phyloP scores from a whole-genome alignment of 371 early-diverging fungal genomes.

The Lichtheimia ramosa region DNA sequence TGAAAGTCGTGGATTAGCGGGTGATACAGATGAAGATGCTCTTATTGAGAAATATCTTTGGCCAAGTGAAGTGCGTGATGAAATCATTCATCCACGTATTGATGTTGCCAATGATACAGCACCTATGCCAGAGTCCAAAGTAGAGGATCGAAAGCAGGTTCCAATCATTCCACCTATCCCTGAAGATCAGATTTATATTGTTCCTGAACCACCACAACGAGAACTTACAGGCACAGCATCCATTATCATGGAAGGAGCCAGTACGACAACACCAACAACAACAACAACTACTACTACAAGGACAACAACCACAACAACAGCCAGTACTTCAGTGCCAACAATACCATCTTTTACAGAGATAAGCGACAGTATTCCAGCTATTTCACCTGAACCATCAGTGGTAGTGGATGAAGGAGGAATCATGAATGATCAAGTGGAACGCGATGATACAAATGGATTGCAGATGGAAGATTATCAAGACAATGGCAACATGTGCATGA shows the following conservation, averaged over 20 bases:
- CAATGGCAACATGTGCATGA: no score
- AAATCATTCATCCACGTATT: slow-evolving; percentile 33
- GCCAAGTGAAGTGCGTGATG: slow-evolving; percentile 43
- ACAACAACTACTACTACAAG: no score
- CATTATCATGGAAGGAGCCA: not conserved
- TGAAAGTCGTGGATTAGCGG: slow-evolving; percentile 42
- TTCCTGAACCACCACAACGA: not conserved
- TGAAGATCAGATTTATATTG: not conserved
- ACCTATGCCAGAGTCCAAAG: slow-evolving; percentile 12
- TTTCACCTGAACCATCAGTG: not conserved
- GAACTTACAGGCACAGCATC: not conserved
- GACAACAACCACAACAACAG: not conserved
- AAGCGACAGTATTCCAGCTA: not conserved
- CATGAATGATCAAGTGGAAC: no score
- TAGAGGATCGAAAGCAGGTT: slow-evolving; percentile 7
- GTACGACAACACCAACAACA: not conserved
- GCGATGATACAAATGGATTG: no score
- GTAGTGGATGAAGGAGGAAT: not conserved
- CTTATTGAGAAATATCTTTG: slow-evolving; percentile 31
- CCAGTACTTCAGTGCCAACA: not conserved
- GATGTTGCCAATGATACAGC: slow-evolving; percentile 26
- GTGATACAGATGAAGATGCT: slow-evolving; percentile 32
- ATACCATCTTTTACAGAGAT: no score
- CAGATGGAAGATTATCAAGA: no score
- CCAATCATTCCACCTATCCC: slow-evolving; percentile 10